Conservation (phyloP, 805 yeast species). For the Nakazawaea wyomingensis region DNA sequence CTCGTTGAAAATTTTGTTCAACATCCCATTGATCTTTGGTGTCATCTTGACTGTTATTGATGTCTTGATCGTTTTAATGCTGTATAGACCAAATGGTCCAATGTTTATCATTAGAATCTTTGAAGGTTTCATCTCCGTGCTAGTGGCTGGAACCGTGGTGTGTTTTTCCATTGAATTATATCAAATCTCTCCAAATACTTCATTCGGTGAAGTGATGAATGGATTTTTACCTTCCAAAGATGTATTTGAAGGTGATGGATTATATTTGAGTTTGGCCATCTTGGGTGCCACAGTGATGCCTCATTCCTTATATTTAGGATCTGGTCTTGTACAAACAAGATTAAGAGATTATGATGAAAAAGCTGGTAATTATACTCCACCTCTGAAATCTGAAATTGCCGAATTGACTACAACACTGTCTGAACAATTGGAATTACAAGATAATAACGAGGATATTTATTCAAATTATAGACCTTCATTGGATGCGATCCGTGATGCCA, state of each 20-base stretch:
- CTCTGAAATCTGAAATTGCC: neutral
- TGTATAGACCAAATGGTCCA: constrained; percentile 73
- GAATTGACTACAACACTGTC: neutral
- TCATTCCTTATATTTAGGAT: constrained; percentile 78
- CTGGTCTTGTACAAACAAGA: constrained; percentile 84
- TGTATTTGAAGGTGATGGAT: constrained; percentile 55
- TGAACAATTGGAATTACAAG: constrained; percentile 18
- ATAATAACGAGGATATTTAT: constrained; percentile 30
- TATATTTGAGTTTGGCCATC: constrained; percentile 75
- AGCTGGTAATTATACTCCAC: constrained; percentile 15
- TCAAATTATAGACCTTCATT: constrained; percentile 61
- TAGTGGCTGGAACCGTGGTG: constrained; percentile 68
- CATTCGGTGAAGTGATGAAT: constrained; percentile 39
- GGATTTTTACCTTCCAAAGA: constrained; percentile 73
- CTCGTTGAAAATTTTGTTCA: constrained; percentile 69
- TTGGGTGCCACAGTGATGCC: constrained; percentile 97
- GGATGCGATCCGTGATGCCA: constrained; percentile 66
- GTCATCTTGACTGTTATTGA: constrained; percentile 77
- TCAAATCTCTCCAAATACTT: constrained; percentile 50
- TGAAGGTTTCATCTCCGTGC: constrained; percentile 65
- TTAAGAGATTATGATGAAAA: constrained; percentile 66
- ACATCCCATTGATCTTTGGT: constrained; percentile 69
- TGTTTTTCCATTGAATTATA: constrained; percentile 72
- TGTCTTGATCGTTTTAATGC: constrained; percentile 71
- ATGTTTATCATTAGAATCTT: constrained; percentile 71